Base-by-base conservation (phyloP, 371 early-diverging fungal genomes). In the Actinomortierella wolfii region DNA sequence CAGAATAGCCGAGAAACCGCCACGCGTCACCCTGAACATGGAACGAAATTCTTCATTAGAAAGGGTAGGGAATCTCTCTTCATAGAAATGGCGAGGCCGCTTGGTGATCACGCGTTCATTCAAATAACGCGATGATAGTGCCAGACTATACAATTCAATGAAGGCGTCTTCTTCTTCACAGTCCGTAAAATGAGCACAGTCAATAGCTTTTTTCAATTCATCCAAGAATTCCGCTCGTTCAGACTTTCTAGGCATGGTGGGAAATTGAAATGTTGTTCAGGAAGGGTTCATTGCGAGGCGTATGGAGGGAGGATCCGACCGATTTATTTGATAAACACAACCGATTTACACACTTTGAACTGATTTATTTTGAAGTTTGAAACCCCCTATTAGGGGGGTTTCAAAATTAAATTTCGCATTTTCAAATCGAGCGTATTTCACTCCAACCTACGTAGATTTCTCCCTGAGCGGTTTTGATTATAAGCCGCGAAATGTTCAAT, bases 11-110 rank as follows among this genome's bases (percentile, higher is more conserved):
- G 39, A n/a, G 21, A 64, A 57, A 1, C 57, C 64, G 28, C 17
- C 29, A 7, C 53, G 45, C 20, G 57, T 48, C 1, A 54, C 57
- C 43, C 64, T 40, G 42, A 57, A 57, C 28, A 51, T 63, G 1
- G 64, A 4, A 2, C 53, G 43, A 14, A 57, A 63, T 29, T 57
- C 57, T 9, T 26, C 21, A 0, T n/a, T 28, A 0, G 52, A 18
- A 11, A 57, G 46, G 1, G 1, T 21, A 2, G 57, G 47, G 26
- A 63, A 52, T 11, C 26, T 26, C 14, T 48, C 26, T 0, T 1
- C 11, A 23, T 47, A 40, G 23, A 21, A 44, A 40, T 53, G 41
- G 14, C 21, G 29, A 13, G 28, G 20, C 9, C 41, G 45, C 3
- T 24, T 11, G 8, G 14, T 28, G 1, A 47, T 11, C 8, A 17